phyloP scores from a whole-genome alignment of 73 alveolate genomes.

The Paramecium biaurelia region DNA sequence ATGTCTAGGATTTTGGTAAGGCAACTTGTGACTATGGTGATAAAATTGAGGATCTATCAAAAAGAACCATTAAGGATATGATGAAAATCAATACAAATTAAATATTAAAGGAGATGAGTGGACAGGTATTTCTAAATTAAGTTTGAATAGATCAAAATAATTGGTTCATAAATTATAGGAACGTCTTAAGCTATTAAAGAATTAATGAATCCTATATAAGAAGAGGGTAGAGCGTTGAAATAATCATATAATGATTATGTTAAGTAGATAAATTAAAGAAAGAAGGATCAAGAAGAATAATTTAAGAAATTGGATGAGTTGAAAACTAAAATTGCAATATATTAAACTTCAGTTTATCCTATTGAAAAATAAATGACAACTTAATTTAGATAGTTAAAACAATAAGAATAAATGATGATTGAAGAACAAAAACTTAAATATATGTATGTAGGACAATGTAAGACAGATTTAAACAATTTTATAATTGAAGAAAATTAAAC shows the following conservation, averaged over 20 bases:
- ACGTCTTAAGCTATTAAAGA: neutral
- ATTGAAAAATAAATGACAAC: neutral
- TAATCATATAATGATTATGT: neutral
- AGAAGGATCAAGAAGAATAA: neutral
- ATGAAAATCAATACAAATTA: neutral
- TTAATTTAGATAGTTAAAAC: neutral
- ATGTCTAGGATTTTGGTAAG: neutral
- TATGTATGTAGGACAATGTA: neutral
- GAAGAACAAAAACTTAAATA: neutral
- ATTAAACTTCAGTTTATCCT: neutral
- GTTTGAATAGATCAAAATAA: neutral
- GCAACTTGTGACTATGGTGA: neutral
- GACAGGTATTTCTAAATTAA: neutral
- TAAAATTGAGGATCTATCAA: neutral
- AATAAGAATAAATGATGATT: neutral
- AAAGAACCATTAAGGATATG: conserved; percentile 6
- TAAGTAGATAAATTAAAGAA: neutral
- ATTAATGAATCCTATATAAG: neutral
- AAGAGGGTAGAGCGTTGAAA: neutral
- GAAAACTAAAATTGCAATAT: neutral
- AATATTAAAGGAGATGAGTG: neutral
- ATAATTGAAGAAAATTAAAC: neutral
- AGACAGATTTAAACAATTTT: neutral
- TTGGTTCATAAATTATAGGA: conserved; percentile 19
- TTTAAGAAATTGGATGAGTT: neutral